Base-by-base conservation (phyloP, 1,284 basidiomycete genomes). In the Ganoderma boninense region DNA sequence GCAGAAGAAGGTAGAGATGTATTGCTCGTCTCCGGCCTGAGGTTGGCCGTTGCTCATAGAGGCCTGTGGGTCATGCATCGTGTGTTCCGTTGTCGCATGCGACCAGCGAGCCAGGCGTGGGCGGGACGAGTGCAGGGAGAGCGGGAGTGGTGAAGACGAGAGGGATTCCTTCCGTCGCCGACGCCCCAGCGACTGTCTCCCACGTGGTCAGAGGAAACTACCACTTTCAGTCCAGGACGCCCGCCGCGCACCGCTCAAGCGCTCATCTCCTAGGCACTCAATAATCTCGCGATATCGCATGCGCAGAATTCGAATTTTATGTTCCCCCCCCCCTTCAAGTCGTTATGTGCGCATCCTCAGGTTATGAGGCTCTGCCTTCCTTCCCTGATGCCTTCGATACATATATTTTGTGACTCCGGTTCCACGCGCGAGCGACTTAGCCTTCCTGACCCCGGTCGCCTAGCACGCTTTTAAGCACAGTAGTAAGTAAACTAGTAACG, bases 1-100 rank as follows among this genome's bases (percentile, higher is more conserved):
- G 75, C 98, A 98, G 83, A 96, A 97, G 81, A 97, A 90, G 35
- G 90, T 89, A 69, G 85, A 84, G 77, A 90, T 85, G 74, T 84
- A 89, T 74, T 87, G 87, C 75, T 91, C 89, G 70, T 92, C 89
- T 74, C 40, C 64, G 35, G 70, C 42, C 38, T 74, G 69, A 29
- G 62, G 26, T 60, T 74, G 73, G 57, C 74, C 75, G 70, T 71
- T 73, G 60, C 52, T 72, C 54, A 75, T 70, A 40, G 69, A 60
- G 49, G 74, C 60, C 62, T 76, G 75, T 14, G 70, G 29, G 70
- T 74, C 75, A 66, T 77, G 75, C 68, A 73, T 74, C 59, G 56
- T 67, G 64, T 72, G 57, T 40, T 71, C 71, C 72, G 72, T 65
- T 65, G 69, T 72, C 68, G 72, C 72, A 74, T 75, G 70, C 72